Percentiles rank a stretch among this genome's conserved stretches.
phyloP scores from a whole-genome alignment of 2,329 filamentous ascomycete genomes.

The Falciphora oryzae region DNA sequence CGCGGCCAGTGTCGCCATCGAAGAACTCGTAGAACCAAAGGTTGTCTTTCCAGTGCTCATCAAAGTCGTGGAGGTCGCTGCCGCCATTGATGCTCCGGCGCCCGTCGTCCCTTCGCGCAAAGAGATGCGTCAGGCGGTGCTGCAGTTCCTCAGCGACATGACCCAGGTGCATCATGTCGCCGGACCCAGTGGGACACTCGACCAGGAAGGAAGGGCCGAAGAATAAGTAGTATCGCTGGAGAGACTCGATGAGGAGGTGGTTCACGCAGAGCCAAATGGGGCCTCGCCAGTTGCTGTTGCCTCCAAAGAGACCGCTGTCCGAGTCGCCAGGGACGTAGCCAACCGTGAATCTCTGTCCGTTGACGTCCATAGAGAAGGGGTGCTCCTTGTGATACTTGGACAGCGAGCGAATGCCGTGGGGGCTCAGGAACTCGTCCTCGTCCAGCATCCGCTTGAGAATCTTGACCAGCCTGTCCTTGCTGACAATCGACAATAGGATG shows the following conservation, averaged over 20 bases:
- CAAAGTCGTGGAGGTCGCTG: conserved; percentile 81
- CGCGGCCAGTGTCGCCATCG: conserved; percentile 83
- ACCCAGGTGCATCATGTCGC: conserved; percentile 91
- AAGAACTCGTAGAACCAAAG: conserved; percentile 98
- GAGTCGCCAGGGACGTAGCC: conserved; percentile 93
- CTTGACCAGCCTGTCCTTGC: conserved; percentile 83
- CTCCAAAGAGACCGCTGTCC: conserved; percentile 89
- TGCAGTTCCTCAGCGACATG: conserved; percentile 94
- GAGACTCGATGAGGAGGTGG: conserved; percentile 85
- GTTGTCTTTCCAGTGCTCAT: conserved; percentile 87
- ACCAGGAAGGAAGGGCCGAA: conserved; percentile 85
- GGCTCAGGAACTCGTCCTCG: conserved; percentile 85
- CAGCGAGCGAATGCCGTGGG: conserved; percentile 84
- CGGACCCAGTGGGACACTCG: conserved; percentile 89
- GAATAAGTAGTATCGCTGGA: conserved; percentile 95
- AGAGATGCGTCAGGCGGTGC: conserved; percentile 88
- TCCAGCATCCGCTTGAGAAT: conserved; percentile 90
- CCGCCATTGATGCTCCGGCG: conserved; percentile 83
- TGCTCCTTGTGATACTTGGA: conserved; percentile 88
- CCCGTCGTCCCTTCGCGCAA: conserved; percentile 77
- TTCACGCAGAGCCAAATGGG: conserved; percentile 97
- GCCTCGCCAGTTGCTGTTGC: conserved; percentile 96
- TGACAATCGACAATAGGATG: conserved; percentile 83
- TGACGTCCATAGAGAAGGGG: conserved; percentile 92
- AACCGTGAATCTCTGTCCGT: conserved; percentile 82